These are phyloP conservation scores for Geoglossum cookeanum DNA, from an alignment of 2,329 filamentous ascomycete genomes.

Conservation along the genomic window DNA sequence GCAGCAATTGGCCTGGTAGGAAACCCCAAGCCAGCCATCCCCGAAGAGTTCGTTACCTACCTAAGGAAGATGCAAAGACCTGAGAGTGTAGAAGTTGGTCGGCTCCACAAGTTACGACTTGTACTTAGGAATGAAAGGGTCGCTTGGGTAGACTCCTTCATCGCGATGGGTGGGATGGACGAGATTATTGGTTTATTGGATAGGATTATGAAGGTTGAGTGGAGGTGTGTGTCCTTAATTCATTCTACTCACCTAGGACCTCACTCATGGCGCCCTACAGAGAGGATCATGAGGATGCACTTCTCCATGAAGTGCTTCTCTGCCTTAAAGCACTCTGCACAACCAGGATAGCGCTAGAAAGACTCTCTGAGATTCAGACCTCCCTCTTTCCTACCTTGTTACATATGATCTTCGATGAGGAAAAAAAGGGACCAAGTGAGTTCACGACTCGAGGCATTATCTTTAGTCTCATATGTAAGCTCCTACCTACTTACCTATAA, in stretches of 20 bases:
- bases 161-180: conserved; percentile 75
- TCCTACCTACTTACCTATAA: not conserved
- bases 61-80: conserved; percentile 65
- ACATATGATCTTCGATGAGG: conserved; percentile 86
- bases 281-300: conserved; percentile 86
- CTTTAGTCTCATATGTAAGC: conserved; percentile 53
- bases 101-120: conserved; percentile 79
- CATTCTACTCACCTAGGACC: not conserved
- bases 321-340: conserved; percentile 92
- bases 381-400: conserved; percentile 74
- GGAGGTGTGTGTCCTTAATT: conserved; percentile 44
- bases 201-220: conserved; percentile 88
- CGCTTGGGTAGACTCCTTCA: conserved; percentile 84
- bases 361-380: conserved; percentile 59
- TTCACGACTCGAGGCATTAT: conserved; percentile 87
- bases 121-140: conserved; percentile 88
- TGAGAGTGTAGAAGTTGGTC: conserved; percentile 75
- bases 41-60: conserved; percentile 73
- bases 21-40: conserved; percentile 50
- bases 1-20: conserved; percentile 38
- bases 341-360: conserved; percentile 65
- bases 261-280: conserved; percentile 26
- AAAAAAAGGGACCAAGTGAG: conserved; percentile 92
- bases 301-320: conserved; percentile 79
- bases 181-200: conserved; percentile 75